Base-by-base conservation (phyloP, 1,139 yeast genomes). In the Geotrichum klebahnii region DNA sequence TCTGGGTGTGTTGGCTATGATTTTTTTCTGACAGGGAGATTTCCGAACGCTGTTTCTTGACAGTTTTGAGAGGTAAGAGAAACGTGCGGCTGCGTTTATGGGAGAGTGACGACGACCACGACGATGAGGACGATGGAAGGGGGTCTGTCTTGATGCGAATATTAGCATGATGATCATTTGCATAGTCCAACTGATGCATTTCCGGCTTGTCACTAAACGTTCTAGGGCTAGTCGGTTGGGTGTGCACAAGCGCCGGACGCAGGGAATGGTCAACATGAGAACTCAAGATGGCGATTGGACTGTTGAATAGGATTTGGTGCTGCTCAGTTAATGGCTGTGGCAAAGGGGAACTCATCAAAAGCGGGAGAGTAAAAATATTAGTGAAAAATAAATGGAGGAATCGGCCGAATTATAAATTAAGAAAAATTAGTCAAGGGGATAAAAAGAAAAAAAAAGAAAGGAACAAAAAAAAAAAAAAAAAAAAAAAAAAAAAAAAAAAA, bases 231-330 rank as follows among this genome's bases (percentile, higher is more conserved):
- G 16, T n/a, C 3, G 33, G 34, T 28, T 26, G 34, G 12, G 22
- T 10, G 5, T 24, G 8, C 17, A 12, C 35, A 9, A 14, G n/a
- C 12, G 32, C 12, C 12, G 22, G 32, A 14, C 17, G 22, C 20
- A 3, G 36, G 35, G 28, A 40, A 40, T 40, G 26, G 16, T 17
- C 44, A 40, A 29, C 44, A 40, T 40, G 23, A 31, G 44, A 40
- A 29, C 24, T 31, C 35, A 31, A 31, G 35, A 19, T 19, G 24
- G 44, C 35, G 36, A 5, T 16, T 17, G 36, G 35, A 40, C 31
- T 17, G 28, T 19, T 33, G 3, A 23, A 20, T 6, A 17, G 3
- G 28, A 19, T 19, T 40, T 40, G 35, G 19, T 40, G 44, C 28
- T 28, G 44, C 20, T 40, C 36, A 40, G 35, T 39, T 9, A 10